Evolutionary conservation across 805 yeast genomes (phyloP).

Genomic region (Nematodospora valgi): DNA sequence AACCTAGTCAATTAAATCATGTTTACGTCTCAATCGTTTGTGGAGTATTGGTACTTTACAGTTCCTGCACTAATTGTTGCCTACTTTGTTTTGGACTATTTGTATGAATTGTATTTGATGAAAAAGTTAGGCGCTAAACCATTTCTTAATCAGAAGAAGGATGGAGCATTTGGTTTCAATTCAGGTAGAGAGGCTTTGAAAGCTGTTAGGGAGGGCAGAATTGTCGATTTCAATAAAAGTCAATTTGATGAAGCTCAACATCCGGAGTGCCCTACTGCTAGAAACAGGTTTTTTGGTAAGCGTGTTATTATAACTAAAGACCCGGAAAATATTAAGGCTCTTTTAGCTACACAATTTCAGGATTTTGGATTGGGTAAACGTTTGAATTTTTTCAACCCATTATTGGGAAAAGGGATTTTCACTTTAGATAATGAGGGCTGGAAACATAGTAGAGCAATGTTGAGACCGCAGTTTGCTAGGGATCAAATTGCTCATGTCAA

Average conservation of each 20-base stretch:
- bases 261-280: conserved; percentile 7
- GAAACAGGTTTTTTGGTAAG: conserved; percentile 8
- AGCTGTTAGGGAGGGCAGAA: conserved; percentile 11
- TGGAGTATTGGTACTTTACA: conserved; percentile 5
- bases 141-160: conserved; percentile 6
- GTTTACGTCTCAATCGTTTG: too few species aligned
- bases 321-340: conserved; percentile 34
- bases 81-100: neutral
- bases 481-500: conserved; percentile 34
- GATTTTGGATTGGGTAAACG: conserved; percentile 33
- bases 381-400: conserved; percentile 25
- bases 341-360: conserved; percentile 33
- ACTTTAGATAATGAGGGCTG: conserved; percentile 37
- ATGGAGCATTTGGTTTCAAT: conserved; percentile 20
- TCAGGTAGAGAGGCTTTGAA: conserved; percentile 10
- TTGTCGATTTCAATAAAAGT: conserved; percentile 12
- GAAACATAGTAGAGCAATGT: conserved; percentile 34
- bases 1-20: too few species aligned
- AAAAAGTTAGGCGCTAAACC: conserved; percentile 16
- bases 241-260: conserved; percentile 10
- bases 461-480: conserved; percentile 38
- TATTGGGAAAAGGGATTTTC: conserved; percentile 37
- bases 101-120: conserved; percentile 4
- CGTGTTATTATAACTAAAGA: conserved; percentile 26
- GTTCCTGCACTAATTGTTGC: conserved; percentile 1